Conservation (phyloP, 768 basidiomycete genomes). For the Suillus lakei region DNA sequence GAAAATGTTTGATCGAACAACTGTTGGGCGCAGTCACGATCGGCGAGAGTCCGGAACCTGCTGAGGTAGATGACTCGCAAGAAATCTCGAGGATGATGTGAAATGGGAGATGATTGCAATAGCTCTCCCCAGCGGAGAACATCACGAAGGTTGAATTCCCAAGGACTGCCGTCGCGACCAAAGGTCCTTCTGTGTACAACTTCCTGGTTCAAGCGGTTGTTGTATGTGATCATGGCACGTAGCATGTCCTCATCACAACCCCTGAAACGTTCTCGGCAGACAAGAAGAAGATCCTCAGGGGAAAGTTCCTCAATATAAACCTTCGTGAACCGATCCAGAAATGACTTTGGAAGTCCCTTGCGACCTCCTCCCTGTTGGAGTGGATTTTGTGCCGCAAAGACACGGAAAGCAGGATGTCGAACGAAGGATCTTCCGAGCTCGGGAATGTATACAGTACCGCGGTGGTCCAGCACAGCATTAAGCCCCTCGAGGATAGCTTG, state of each 20-base stretch:
- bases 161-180: conserved; percentile 83
- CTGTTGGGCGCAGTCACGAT: conserved; percentile 56
- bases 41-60: conserved; percentile 79
- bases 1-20: conserved; percentile 62
- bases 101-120: conserved; percentile 36
- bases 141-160: conserved; percentile 99
- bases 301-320: conserved; percentile 91
- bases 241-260: conserved; percentile 56
- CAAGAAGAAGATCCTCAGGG: conserved; percentile 72
- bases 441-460: conserved; percentile 93
- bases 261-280: conserved; percentile 79
- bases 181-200: conserved; percentile 68
- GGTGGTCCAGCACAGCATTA: conserved; percentile 94
- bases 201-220: conserved; percentile 68
- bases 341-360: conserved; percentile 97
- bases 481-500: conserved; percentile 97
- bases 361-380: conserved; percentile 94
- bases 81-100: conserved; percentile 61
- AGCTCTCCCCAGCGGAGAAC: conserved; percentile 86
- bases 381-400: conserved; percentile 98
- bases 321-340: conserved; percentile 98
- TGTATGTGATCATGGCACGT: conserved; percentile 82
- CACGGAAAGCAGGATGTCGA: conserved; percentile 91
- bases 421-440: conserved; percentile 89
- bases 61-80: conserved; percentile 80